Conservation (phyloP, 331 rosid genomes). For the Phaseolus coccineus region DNA sequence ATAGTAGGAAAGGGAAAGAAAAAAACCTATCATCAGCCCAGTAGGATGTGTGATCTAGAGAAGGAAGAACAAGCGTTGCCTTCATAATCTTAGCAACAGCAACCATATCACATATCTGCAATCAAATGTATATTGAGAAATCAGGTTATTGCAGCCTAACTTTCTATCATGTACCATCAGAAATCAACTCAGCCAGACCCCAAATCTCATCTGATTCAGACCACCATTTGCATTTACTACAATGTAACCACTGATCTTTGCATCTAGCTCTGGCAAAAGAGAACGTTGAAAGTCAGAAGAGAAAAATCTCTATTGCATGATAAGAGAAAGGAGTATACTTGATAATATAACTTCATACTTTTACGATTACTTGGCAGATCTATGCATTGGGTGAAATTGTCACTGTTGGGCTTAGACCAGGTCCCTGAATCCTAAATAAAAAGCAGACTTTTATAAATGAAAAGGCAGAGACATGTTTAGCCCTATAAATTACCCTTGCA, state of each 20-base stretch:
- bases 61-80: slow-evolving; percentile 95
- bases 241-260: slow-evolving; percentile 82
- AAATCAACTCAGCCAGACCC: slow-evolving; percentile 74
- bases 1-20: neutral
- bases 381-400: slow-evolving; percentile 82
- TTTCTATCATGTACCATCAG: slow-evolving; percentile 40
- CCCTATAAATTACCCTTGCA: neutral
- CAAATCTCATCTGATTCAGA: slow-evolving; percentile 99
- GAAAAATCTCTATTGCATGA: slow-evolving; percentile 35
- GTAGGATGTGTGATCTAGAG: slow-evolving; percentile 92
- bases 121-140: slow-evolving; percentile 47
- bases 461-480: slow-evolving; percentile 25
- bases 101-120: slow-evolving; percentile 99
- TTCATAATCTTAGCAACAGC: slow-evolving; percentile 92
- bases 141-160: slow-evolving; percentile 52
- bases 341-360: slow-evolving; percentile 61
- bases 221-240: slow-evolving; percentile 97
- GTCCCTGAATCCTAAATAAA: slow-evolving; percentile 68
- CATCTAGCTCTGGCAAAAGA: slow-evolving; percentile 64
- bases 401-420: slow-evolving; percentile 78
- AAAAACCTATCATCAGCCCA: slow-evolving; percentile 98
- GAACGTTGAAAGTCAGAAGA: slow-evolving; percentile 38
- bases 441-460: slow-evolving; percentile 46
- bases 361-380: slow-evolving; percentile 60
- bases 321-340: slow-evolving; percentile 32